Evolutionary conservation across 257 asterid genomes (phyloP).

Genomic region (Linderniella brevidens): DNA sequence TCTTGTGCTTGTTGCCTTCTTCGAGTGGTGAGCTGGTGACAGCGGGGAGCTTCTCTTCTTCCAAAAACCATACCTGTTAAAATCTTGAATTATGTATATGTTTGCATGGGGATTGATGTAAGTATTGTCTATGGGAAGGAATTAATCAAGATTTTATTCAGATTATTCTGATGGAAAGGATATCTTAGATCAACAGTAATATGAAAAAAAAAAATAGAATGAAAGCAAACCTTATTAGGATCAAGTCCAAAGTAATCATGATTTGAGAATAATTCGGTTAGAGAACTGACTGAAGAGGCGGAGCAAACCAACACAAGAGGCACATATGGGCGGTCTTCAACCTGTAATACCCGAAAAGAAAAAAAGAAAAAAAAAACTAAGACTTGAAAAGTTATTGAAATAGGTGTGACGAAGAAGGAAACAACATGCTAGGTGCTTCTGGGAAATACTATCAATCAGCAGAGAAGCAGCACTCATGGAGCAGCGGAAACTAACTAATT

Average conservation of each 20-base stretch:
- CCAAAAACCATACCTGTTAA: conserved; percentile 70
- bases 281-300: conserved; percentile 27
- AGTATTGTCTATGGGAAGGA: no score
- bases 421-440: conserved; percentile 6
- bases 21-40: conserved; percentile 29
- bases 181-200: no score
- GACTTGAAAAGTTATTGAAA: not conserved
- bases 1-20: conserved; percentile 40
- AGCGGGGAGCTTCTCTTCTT: conserved; percentile 83
- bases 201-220: not conserved
- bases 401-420: not conserved
- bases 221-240: conserved; percentile 49
- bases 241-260: conserved; percentile 56
- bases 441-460: not conserved
- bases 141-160: no score
- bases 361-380: not conserved
- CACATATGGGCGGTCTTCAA: conserved; percentile 34
- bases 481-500: no score
- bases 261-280: conserved; percentile 37
- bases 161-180: no score
- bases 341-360: conserved; percentile 20
- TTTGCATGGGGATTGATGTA: no score
- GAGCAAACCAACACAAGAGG: conserved; percentile 64
- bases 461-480: conserved; percentile 2
- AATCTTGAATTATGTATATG: no score